Evolutionary conservation across 2,329 filamentous ascomycete genomes (phyloP).

Genomic region (Sarocladium oryzae): DNA sequence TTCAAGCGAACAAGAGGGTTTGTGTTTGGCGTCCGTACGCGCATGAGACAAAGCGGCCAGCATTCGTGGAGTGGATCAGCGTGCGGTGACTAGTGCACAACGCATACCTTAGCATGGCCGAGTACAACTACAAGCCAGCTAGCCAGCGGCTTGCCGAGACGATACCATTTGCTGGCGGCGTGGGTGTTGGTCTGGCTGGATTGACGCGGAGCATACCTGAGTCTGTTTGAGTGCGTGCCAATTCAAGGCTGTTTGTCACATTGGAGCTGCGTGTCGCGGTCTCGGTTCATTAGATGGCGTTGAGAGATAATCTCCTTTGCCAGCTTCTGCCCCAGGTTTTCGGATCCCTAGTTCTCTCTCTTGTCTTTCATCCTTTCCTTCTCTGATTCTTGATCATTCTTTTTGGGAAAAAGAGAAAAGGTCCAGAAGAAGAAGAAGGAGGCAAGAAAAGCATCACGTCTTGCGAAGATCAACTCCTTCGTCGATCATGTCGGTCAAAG

Average conservation of each 20-base stretch:
- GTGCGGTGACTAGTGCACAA: neutral
- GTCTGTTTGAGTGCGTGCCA: neutral
- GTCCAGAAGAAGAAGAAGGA: no score
- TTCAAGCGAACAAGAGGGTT: no score
- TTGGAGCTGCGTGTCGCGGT: neutral
- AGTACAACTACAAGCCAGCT: neutral
- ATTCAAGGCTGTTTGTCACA: neutral
- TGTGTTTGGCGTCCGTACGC: no score
- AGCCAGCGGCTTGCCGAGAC: neutral
- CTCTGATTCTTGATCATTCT: neutral
- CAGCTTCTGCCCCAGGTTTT: neutral
- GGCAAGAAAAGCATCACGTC: neutral
- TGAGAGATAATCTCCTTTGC: neutral
- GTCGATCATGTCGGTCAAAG: neutral
- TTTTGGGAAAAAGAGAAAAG: no score
- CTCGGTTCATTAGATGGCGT: neutral
- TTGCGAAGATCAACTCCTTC: neutral
- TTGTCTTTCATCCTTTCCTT: neutral
- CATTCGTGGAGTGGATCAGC: neutral
- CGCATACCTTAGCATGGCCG: slow-evolving; percentile 6
- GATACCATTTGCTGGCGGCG: neutral
- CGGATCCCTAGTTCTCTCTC: neutral
- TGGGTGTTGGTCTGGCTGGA: neutral
- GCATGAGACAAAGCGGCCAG: slow-evolving; percentile 1
- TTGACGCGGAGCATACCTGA: slow-evolving; percentile 6